Percentiles rank a stretch among this genome's conserved stretches.
These are phyloP conservation scores for Backusella macrospora DNA, from an alignment of 192 early-diverging fungal species.

Conservation along the genomic window DNA sequence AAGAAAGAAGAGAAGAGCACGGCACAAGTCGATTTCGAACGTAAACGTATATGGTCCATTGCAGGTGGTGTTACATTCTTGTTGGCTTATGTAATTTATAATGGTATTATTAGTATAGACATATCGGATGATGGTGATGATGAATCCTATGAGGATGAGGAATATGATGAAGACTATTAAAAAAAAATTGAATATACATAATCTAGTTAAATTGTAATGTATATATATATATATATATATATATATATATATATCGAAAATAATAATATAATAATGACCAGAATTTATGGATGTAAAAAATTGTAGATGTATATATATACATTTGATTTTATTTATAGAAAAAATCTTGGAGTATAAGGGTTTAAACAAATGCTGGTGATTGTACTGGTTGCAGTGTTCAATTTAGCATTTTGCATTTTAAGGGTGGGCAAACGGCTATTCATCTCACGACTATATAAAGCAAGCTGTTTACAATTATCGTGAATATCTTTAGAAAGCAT, in stretches of 20 bases:
- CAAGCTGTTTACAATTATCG: background rate
- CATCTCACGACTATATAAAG: background rate
- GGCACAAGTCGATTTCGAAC: constrained; percentile 52
- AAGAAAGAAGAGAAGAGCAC: constrained; percentile 33
- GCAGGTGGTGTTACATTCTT: constrained; percentile 50
- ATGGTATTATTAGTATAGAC: constrained; percentile 64
- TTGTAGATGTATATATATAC: no score
- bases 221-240: no score
- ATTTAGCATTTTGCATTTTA: background rate
- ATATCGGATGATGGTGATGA: constrained; percentile 46
- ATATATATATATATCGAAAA: no score
- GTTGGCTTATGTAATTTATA: constrained; percentile 56
- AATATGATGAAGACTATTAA: constrained; percentile 24
- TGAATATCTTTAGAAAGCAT: background rate
- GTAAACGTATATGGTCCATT: constrained; percentile 55
- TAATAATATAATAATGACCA: no score
- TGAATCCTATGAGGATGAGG: constrained; percentile 42
- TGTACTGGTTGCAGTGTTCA: background rate
- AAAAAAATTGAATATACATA: background rate
- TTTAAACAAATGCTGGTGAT: background rate
- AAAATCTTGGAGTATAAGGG: background rate
- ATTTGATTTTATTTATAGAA: background rate
- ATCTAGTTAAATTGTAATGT: no score
- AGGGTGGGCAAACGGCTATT: background rate
- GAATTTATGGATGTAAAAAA: no score